Evolutionary conservation across 305 asterid species (phyloP).

Genomic region (Solanum hybrid): DNA sequence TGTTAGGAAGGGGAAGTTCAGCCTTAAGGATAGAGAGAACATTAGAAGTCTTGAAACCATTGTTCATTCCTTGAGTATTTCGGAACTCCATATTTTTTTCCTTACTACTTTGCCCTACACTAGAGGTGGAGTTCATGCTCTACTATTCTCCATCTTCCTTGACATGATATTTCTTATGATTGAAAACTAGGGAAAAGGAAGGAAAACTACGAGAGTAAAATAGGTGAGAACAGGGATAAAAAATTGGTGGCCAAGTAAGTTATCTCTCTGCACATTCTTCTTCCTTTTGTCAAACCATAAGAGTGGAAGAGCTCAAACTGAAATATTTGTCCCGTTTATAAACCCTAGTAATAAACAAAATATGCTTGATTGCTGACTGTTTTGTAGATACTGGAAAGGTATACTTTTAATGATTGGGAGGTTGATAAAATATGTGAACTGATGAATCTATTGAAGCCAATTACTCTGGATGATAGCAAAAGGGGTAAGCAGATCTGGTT

Average conservation of each 20-base stretch:
- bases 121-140: neutral
- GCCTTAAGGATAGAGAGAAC: neutral
- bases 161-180: neutral
- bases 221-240: neutral
- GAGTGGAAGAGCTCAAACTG: neutral
- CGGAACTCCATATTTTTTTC: neutral
- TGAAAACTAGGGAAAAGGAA: neutral
- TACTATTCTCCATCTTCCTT: neutral
- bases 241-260: conserved; percentile 2
- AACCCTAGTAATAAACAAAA: neutral
- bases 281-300: neutral
- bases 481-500: neutral
- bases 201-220: neutral
- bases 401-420: neutral
- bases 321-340: neutral
- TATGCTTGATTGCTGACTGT: neutral
- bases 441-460: neutral
- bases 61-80: neutral
- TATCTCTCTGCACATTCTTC: neutral
- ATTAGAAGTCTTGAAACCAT: neutral
- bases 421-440: neutral
- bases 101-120: neutral
- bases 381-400: neutral
- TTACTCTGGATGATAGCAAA: neutral
- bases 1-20: neutral